Percentiles rank a stretch among this genome's conserved stretches.
These are phyloP conservation scores for Serendipita sp. DNA, from an alignment of 768 basidiomycete species.

Conservation along the genomic window DNA sequence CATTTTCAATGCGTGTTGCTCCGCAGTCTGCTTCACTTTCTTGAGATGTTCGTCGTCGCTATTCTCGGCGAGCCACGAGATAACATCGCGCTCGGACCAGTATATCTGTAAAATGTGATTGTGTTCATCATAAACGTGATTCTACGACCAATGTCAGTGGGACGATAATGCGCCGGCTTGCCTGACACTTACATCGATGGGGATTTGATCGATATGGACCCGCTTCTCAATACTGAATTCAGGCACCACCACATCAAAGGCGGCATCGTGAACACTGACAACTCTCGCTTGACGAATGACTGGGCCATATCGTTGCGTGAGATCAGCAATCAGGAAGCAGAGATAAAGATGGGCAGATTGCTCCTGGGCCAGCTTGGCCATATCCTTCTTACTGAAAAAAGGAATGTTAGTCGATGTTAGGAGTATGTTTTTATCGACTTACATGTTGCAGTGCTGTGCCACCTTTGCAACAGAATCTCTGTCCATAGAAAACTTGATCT, in stretches of 20 bases:
- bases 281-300: slow-evolving; percentile 93
- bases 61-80: slow-evolving; percentile 87
- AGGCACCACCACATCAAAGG: slow-evolving; percentile 89
- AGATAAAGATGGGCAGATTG: slow-evolving; percentile 93
- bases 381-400: slow-evolving; percentile 63
- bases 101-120: slow-evolving; percentile 83
- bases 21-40: slow-evolving; percentile 85
- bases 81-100: slow-evolving; percentile 90
- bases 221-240: slow-evolving; percentile 99
- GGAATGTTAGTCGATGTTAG: background rate
- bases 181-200: slow-evolving; percentile 58
- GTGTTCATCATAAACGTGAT: slow-evolving; percentile 93
- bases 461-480: slow-evolving; percentile 95
- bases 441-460: slow-evolving; percentile 98
- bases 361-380: slow-evolving; percentile 82
- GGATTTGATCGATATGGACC: slow-evolving; percentile 98
- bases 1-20: slow-evolving; percentile 83
- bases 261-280: slow-evolving; percentile 89
- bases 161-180: background rate
- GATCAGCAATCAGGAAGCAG: slow-evolving; percentile 83
- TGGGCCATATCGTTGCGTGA: slow-evolving; percentile 88
- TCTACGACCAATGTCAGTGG: slow-evolving; percentile 32
- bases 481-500: slow-evolving; percentile 90
- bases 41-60: slow-evolving; percentile 91
- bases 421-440: slow-evolving; percentile 16